Evolutionary conservation across 306 rosid genomes (phyloP), one percentile per base, ranked within the genome.

Genomic region (Gillenia trifoliata): DNA sequence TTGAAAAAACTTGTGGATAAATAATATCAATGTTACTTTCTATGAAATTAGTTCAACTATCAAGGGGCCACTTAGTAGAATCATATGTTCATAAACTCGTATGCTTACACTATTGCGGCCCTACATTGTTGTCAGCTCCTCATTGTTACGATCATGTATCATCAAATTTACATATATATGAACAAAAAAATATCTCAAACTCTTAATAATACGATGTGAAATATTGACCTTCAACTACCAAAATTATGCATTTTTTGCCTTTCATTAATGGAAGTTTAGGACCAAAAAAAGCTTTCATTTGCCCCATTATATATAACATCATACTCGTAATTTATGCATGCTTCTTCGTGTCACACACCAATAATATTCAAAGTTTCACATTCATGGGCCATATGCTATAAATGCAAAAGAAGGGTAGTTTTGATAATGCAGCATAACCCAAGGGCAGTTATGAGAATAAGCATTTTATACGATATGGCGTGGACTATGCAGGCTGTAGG

Each of bases 201-300:
- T 73, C 73, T 45, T 15, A 45, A 4, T 45, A 45, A 16, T 45
- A 19, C 20, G 20, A 67, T 78, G 76, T 62, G 13, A 30, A 62
- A 13, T 15, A 45, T 1, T 45, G 62, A 89, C 88, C 72, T 77
- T 86, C 86, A 83, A 85, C 90, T 79, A 80, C 87, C 84, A 65
- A 47, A 75, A 52, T 78, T 67, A 70, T 68, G 77, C 83, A 52
- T 65, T 68, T 34, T 11, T 71, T 59, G 85, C 69, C 75, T 41
- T 69, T 45, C 71, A 68, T 36, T 52, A 23, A 62, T 66, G 59
- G 62, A 71, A n/a, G 65, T 79, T 77, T 77, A 74, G 78, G 77
- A 70, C 78, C 41, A 60, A 71, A 72, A 75, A 83, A 83, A 72
- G 79, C 77, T 68, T 80, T 71, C 73, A 28, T 66, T 69, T 71